These are phyloP conservation scores for Auricularia heimuer DNA, from an alignment of 768 basidiomycete species.

Conservation along the genomic window DNA sequence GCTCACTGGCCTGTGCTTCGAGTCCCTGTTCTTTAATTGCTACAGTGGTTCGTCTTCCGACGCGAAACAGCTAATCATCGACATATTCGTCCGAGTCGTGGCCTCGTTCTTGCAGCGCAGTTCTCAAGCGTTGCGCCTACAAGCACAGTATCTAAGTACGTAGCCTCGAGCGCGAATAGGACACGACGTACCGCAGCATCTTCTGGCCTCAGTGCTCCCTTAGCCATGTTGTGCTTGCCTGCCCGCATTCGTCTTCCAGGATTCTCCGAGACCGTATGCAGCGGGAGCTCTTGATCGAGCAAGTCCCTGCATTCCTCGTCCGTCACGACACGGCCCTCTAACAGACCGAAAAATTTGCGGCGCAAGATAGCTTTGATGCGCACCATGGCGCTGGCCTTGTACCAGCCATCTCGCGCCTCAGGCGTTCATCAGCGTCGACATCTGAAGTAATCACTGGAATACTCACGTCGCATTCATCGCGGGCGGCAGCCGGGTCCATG, in stretches of 20 bases:
- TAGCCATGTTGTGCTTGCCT: slow-evolving; percentile 83
- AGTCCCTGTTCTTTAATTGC: too few species aligned
- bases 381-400: slow-evolving; percentile 61
- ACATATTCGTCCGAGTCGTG: background rate
- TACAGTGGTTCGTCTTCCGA: too few species aligned
- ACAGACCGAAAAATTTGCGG: slow-evolving; percentile 73
- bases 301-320: slow-evolving; percentile 66
- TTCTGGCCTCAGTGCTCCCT: slow-evolving; percentile 71
- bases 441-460: too few species aligned
- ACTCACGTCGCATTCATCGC: slow-evolving; percentile 67
- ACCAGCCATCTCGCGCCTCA: slow-evolving; percentile 87
- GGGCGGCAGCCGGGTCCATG: slow-evolving; percentile 55
- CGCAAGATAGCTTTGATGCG: slow-evolving; percentile 77
- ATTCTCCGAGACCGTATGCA: slow-evolving; percentile 18
- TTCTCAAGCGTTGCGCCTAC: background rate
- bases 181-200: slow-evolving; percentile 59
- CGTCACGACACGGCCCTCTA: slow-evolving; percentile 61
- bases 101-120: background rate
- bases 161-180: too few species aligned
- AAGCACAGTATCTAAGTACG: too few species aligned
- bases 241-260: slow-evolving; percentile 28
- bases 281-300: slow-evolving; percentile 35
- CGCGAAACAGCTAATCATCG: background rate
- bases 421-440: too few species aligned
- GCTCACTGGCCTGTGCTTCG: too few species aligned